Percentiles rank a stretch among this genome's conserved stretches.
These are phyloP conservation scores for Candida glaebosa DNA, from an alignment of 805 yeast species.

Conservation along the genomic window DNA sequence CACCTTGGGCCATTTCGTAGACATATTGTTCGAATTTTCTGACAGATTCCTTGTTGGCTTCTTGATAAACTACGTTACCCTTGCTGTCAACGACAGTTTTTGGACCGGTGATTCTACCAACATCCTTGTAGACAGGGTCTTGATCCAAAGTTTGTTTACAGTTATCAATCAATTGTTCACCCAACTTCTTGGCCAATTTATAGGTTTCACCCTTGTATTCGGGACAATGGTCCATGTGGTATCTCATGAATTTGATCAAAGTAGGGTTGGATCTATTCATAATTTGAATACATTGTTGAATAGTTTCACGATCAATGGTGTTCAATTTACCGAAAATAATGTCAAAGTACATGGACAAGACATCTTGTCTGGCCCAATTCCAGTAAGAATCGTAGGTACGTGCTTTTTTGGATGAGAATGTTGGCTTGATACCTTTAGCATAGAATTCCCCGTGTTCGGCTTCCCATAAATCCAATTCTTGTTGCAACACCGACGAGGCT, in stretches of 20 bases:
- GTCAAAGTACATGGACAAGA: constrained; percentile 88
- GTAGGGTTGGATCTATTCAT: constrained; percentile 97
- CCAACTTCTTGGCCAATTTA: constrained; percentile 82
- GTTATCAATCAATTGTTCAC: constrained; percentile 92
- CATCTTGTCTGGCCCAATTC: constrained; percentile 99
- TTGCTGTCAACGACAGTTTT: constrained; percentile 81
- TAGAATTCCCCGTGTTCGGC: constrained; percentile 85
- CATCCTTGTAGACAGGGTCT: constrained; percentile 94
- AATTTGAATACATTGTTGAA: constrained; percentile 91
- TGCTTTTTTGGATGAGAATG: constrained; percentile 88
- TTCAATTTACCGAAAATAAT: constrained; percentile 91
- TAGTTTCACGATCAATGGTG: constrained; percentile 92
- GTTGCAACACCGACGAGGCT: constrained; percentile 77
- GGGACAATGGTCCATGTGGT: constrained; percentile 78
- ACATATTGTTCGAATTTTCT: constrained; percentile 96
- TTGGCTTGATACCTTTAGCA: constrained; percentile 86
- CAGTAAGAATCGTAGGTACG: constrained; percentile 96
- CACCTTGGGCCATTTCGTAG: constrained; percentile 94
- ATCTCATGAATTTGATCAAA: constrained; percentile 94
- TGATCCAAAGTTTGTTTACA: constrained; percentile 79
- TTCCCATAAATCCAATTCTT: constrained; percentile 88
- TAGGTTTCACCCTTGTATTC: constrained; percentile 86
- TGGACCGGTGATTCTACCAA: constrained; percentile 92
- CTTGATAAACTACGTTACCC: constrained; percentile 84
- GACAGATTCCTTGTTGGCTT: constrained; percentile 83